Base-by-base conservation (phyloP, 768 basidiomycete genomes). In the Boletus insuetus region DNA sequence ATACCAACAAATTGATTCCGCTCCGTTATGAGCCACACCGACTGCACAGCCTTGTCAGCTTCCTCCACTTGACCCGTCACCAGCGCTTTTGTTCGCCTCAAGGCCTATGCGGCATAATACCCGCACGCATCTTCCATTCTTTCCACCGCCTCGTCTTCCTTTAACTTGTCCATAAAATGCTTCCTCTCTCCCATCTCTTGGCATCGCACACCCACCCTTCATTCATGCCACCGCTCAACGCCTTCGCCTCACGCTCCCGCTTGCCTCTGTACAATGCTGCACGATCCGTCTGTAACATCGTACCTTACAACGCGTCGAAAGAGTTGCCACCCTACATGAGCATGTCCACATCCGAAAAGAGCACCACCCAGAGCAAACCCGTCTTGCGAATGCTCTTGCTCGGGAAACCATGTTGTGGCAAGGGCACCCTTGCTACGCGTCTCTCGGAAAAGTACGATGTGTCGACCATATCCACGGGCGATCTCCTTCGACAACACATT, bases 401-500 rank as follows among this genome's bases (percentile, higher is more conserved):
- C 62, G 80, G 80, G 26, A 82, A 82, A 64, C 80, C 79, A 12
- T 87, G 87, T 34, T 84, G 86, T 34, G 88, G 88, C 49, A 90
- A 95, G 74, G 93, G 93, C 34, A 95, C 93, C 6, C 77, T 94
- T 43, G 79, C 88, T 9, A 76, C 80, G 7, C 80, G 85, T 37
- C 80, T 95, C 34, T 81, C 87, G 50, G 77, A 83, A 58, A 87
- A 87, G 64, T 93, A 89, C 69, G 83, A 87, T 59, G 79, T 94
- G 39, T 62, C 83, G 16, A 81, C 84, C 26, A 73, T 94, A 54
- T 92, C 89, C 4, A 90, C 91, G 3, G 93, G 92, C 19, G 92
- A 96, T 70, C 74, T 94, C 20, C 74, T 95, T 59, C 79, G 94
- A 58, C 85, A 86, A 55, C 89, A 96, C 60, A 94, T 96, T 61